phyloP scores from a whole-genome alignment of 75 land plant genomes.

The Cupressus sempervirens region DNA sequence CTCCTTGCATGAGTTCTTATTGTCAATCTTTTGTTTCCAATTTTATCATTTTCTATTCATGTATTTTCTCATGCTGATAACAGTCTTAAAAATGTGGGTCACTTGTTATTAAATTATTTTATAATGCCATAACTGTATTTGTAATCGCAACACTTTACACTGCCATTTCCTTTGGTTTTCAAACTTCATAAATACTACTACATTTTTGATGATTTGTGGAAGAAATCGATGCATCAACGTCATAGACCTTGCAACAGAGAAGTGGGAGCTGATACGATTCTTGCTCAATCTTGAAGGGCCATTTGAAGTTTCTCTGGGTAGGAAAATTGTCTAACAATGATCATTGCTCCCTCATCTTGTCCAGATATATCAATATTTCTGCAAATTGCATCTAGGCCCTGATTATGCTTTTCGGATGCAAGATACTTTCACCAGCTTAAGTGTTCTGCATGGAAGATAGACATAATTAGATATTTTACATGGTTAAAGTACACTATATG shows the following conservation, averaged over 20 bases:
- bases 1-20: background rate
- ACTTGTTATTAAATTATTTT: background rate
- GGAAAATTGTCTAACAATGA: background rate
- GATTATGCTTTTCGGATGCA: background rate
- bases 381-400: background rate
- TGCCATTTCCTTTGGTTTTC: background rate
- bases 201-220: background rate
- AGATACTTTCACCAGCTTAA: background rate
- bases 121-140: background rate
- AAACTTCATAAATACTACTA: background rate
- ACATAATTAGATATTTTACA: background rate
- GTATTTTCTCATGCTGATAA: background rate
- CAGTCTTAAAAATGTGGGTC: background rate
- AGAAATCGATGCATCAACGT: background rate
- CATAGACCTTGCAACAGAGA: background rate
- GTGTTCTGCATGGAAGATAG: background rate
- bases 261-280: background rate
- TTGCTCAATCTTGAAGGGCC: background rate
- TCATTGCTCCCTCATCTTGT: background rate
- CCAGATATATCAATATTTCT: background rate
- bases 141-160: background rate
- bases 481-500: background rate
- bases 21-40: background rate
- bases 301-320: background rate
- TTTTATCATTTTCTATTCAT: background rate